Percentiles rank a stretch among this genome's conserved stretches.
Evolutionary conservation across 768 basidiomycete species (phyloP).

Genomic region (Auricularia sp.): DNA sequence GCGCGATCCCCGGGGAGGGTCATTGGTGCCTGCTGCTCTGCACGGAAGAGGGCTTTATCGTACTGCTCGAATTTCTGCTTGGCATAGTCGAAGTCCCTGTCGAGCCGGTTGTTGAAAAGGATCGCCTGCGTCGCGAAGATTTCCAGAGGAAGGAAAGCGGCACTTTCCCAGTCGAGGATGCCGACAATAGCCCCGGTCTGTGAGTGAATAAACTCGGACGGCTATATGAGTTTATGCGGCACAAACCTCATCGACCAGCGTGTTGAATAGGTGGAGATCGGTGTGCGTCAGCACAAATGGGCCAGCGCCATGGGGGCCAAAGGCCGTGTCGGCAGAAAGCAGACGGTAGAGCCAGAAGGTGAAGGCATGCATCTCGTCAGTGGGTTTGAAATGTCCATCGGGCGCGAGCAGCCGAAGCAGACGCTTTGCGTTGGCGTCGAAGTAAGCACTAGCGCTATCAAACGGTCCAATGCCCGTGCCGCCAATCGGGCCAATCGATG

Average conservation of each 20-base stretch:
- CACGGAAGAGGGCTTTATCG: too few relatives aligned
- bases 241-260: neutral
- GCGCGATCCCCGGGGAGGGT: too few relatives aligned
- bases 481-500: neutral
- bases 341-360: neutral
- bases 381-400: neutral
- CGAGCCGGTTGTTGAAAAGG: too few relatives aligned
- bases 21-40: too few relatives aligned
- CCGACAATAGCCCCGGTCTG: neutral
- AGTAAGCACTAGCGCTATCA: neutral
- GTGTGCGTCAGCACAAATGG: neutral
- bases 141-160: too few relatives aligned
- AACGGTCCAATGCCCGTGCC: neutral
- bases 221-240: neutral
- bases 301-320: neutral
- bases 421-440: neutral
- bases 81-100: too few relatives aligned
- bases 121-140: too few relatives aligned
- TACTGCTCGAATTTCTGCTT: too few relatives aligned
- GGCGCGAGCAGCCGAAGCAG: neutral
- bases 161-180: conserved; percentile 14
- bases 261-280: neutral
- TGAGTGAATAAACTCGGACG: neutral
- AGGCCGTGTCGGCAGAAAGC: neutral
- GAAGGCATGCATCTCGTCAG: neutral